Evolutionary conservation across 805 yeast species (phyloP).

Genomic region (Tetrapisispora pingtungensis): DNA sequence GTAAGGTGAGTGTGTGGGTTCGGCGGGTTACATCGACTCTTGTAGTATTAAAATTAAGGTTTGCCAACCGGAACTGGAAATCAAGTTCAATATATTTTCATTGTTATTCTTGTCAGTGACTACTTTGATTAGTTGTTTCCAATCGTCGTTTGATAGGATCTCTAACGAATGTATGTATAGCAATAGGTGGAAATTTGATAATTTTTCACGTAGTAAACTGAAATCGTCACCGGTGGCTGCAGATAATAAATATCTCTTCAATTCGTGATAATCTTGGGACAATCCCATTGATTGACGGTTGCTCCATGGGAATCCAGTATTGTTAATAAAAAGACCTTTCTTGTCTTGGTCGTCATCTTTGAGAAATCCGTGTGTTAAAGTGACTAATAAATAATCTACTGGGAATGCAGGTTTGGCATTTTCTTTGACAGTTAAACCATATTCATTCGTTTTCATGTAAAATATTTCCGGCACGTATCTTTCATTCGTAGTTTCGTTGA

Average conservation of each 20-base stretch:
- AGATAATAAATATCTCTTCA: conserved; percentile 39
- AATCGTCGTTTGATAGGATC: conserved; percentile 49
- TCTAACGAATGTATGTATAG: conserved; percentile 46
- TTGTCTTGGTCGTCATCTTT: conserved; percentile 31
- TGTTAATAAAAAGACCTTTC: conserved; percentile 38
- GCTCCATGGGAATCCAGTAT: conserved; percentile 57
- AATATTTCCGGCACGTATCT: conserved; percentile 93
- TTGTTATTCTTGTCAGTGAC: conserved; percentile 40
- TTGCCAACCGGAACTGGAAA: conserved; percentile 65
- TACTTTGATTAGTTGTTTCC: conserved; percentile 37
- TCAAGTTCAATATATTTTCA: conserved; percentile 37
- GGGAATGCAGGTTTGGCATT: conserved; percentile 90
- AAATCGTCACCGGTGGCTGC: conserved; percentile 24
- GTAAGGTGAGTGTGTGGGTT: too few species aligned
- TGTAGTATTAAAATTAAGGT: conserved; percentile 52
- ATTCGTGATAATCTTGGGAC: conserved; percentile 51
- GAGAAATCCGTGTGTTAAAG: conserved; percentile 91
- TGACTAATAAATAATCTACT: conserved; percentile 77
- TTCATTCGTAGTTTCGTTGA: conserved; percentile 58
- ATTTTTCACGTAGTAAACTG: conserved; percentile 27
- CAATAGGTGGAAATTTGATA: conserved; percentile 72
- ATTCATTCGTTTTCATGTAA: conserved; percentile 77
- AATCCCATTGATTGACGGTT: conserved; percentile 70
- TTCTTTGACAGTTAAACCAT: conserved; percentile 75
- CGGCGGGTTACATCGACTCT: conserved; percentile 7